These are phyloP conservation scores for Dianthus caryophyllus DNA, from an alignment of 148 eudicot genomes.

Conservation along the genomic window DNA sequence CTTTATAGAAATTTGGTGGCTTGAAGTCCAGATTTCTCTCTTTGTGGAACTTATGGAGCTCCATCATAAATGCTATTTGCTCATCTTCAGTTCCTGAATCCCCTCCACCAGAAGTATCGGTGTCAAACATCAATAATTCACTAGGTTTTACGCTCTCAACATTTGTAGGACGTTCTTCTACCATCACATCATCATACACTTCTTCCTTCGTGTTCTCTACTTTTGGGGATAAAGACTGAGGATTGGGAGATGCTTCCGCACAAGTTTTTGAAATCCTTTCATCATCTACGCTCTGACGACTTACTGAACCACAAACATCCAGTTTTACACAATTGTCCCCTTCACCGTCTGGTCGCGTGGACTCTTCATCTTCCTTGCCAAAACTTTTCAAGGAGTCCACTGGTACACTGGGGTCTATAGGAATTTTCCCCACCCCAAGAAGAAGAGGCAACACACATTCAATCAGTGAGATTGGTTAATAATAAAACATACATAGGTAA, in stretches of 20 bases:
- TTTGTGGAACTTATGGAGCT: conserved; percentile 58
- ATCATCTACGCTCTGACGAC: conserved; percentile 14
- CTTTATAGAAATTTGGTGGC: conserved; percentile 87
- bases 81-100: conserved; percentile 69
- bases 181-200: conserved; percentile 13
- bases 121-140: conserved; percentile 27
- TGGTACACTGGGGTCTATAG: conserved; percentile 3
- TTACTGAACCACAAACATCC: conserved; percentile 15
- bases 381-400: conserved; percentile 11
- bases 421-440: neutral
- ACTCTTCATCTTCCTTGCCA: conserved; percentile 18
- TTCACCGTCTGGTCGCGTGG: conserved; percentile 9
- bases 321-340: conserved; percentile 14
- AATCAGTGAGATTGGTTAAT: too few species aligned
- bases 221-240: conserved; percentile 22
- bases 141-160: conserved; percentile 11
- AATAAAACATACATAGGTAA: too few species aligned
- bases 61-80: conserved; percentile 74
- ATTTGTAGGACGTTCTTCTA: conserved; percentile 5
- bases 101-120: conserved; percentile 43
- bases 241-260: conserved; percentile 3
- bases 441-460: neutral
- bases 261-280: conserved; percentile 13
- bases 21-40: conserved; percentile 64
- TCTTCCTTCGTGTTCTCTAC: conserved; percentile 23